Base-by-base conservation (phyloP, 208 protist genomes). In the Plasmodiophora brassicae region DNA sequence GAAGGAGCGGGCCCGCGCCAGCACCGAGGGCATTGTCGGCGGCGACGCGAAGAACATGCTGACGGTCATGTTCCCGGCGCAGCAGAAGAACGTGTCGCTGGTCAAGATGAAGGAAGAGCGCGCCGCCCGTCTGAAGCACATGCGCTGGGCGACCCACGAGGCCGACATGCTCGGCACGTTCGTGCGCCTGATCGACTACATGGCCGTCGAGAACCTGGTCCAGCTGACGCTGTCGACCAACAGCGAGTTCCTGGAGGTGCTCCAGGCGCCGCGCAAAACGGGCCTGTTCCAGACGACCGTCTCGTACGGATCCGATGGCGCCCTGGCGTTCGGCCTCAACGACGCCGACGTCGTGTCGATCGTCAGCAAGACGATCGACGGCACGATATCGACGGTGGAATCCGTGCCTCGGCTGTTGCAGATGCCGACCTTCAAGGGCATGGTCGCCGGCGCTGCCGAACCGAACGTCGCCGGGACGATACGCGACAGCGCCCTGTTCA, bases 151-250 rank as follows among this genome's bases (percentile, higher is more conserved):
- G 39, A n/a, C 14, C 5, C 41, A 25, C 5, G 85, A 88, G 60
- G 46, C 85, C 0, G 50, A 78, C n/a, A 88, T 88, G 85, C 85
- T 88, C 39, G 50, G 85, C 22, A 46, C 1, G 8, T 88, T 91
- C 71, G 85, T 91, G 25, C 89, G 72, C n/a, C 89, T 91, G 0
- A 71, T 71, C 8, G 89, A 91, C 45, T 88, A 91, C 78, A 91
- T 91, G 89, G 36, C 54, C 36, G 89, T 91, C 43, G 87, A 89
- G 46, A 72, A 10, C 41, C 50, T 89, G 65, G 53, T 72, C 32
- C 46, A 60, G 22, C 43, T 91, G 36, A 45, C 85, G 44, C 38
- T 91, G 36, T n/a, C 28, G 32, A 50, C 87, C 32, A n/a, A 28
- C 8, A 46, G 72, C 44, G 35, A 46, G 28, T 88, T 91, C 60